Evolutionary conservation across 78 protist species (phyloP).

Genomic region (Capsaspora owczarzaki): DNA sequence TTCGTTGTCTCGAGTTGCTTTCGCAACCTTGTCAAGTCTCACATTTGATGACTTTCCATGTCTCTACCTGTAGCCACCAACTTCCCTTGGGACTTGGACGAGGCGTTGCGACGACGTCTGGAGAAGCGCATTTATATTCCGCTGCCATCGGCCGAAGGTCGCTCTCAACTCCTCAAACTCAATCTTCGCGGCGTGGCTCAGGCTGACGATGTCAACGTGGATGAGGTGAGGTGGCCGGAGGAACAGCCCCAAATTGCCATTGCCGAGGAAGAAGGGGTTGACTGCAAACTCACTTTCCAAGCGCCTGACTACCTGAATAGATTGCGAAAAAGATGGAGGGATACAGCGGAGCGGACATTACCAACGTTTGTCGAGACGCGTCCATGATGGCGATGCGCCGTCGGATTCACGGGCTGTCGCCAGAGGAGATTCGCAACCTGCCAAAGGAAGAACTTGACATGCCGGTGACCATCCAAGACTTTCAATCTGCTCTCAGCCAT

Average conservation of each 20-base stretch:
- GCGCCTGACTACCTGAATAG: neutral
- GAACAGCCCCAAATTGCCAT: too few relatives aligned
- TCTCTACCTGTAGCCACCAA: constrained; percentile 95
- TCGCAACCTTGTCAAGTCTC: constrained; percentile 22
- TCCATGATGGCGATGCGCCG: constrained; percentile 53
- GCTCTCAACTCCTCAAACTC: constrained; percentile 42
- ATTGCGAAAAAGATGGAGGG: constrained; percentile 35
- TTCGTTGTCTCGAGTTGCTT: too few relatives aligned
- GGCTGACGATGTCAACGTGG: constrained; percentile 30
- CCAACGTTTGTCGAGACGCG: constrained; percentile 65
- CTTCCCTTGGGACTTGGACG: constrained; percentile 91
- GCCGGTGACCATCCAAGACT: constrained; percentile 40
- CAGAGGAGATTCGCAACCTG: constrained; percentile 27
- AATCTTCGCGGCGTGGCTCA: constrained; percentile 14
- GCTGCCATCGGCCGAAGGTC: constrained; percentile 23
- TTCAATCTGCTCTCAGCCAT: neutral
- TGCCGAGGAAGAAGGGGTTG: too few relatives aligned
- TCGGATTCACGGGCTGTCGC: constrained; percentile 20
- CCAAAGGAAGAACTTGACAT: constrained; percentile 10
- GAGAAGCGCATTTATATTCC: constrained; percentile 74
- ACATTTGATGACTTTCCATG: constrained; percentile 48
- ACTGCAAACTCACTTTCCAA: too few relatives aligned
- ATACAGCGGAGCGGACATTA: constrained; percentile 61
- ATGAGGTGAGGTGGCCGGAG: constrained; percentile 2
- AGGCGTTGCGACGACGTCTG: constrained; percentile 89